Evolutionary conservation across 2,329 filamentous ascomycete species (phyloP).

Genomic region (Chrysoporthe deuterocubensis): DNA sequence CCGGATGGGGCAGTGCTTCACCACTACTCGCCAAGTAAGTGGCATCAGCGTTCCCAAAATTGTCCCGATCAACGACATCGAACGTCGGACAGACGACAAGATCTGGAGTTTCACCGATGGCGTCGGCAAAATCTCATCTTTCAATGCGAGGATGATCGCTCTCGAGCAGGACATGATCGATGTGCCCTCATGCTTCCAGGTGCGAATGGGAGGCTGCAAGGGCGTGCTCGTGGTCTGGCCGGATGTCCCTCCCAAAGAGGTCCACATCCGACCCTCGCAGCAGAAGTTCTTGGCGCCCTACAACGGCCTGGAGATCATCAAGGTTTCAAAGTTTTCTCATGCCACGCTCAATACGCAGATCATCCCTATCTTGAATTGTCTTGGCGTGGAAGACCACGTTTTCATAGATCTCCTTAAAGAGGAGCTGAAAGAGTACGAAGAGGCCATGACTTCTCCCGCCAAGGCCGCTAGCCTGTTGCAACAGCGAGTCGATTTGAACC

Average conservation of each 20-base stretch:
- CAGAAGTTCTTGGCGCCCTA: conserved; percentile 79
- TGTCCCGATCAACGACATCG: conserved; percentile 71
- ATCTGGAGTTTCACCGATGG: conserved; percentile 79
- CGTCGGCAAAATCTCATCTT: conserved; percentile 86
- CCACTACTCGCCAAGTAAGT: conserved; percentile 79
- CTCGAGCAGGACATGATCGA: conserved; percentile 67
- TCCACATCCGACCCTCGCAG: conserved; percentile 83
- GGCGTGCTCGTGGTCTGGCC: conserved; percentile 82
- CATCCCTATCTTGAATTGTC: conserved; percentile 79
- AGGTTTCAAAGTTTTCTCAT: conserved; percentile 74
- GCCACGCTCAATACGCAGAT: conserved; percentile 89
- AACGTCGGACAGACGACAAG: conserved; percentile 59
- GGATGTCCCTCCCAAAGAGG: conserved; percentile 65
- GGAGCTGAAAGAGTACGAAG: conserved; percentile 71
- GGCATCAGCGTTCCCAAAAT: conserved; percentile 63
- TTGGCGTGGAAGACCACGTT: conserved; percentile 70
- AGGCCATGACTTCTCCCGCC: conserved; percentile 67
- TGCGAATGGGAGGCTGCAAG: conserved; percentile 90
- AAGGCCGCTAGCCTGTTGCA: conserved; percentile 71
- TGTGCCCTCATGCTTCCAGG: conserved; percentile 84
- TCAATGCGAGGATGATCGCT: conserved; percentile 74
- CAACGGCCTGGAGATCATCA: conserved; percentile 82
- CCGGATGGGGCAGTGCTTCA: conserved; percentile 92
- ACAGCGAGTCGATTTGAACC: conserved; percentile 82
- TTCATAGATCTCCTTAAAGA: conserved; percentile 70